Evolutionary conservation across 2,329 filamentous ascomycete genomes (phyloP).

Genomic region (Exophiala aquamarina): DNA sequence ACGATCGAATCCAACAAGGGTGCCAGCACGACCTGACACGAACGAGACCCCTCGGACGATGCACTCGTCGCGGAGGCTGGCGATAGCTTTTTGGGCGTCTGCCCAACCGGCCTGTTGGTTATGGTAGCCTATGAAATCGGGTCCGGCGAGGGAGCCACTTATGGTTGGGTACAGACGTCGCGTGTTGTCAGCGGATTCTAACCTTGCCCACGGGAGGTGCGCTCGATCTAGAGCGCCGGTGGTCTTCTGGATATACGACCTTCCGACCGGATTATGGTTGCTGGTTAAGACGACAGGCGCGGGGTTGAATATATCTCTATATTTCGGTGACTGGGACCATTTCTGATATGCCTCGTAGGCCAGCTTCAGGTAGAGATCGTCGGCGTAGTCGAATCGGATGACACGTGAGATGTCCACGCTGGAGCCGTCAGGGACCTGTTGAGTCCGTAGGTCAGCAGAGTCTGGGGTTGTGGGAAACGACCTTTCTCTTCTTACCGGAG

Average conservation of each 20-base stretch:
- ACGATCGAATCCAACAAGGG: slow-evolving; percentile 13
- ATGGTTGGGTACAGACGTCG: slow-evolving; percentile 32
- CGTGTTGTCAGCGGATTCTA: slow-evolving; percentile 21
- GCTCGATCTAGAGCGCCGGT: slow-evolving; percentile 12
- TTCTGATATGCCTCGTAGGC: slow-evolving; percentile 30
- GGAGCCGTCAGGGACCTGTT: slow-evolving; percentile 32
- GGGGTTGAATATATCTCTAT: slow-evolving; percentile 18
- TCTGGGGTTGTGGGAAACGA: neutral
- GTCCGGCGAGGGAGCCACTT: slow-evolving; percentile 20
- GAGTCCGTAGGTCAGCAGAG: neutral
- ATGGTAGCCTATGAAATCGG: slow-evolving; percentile 23
- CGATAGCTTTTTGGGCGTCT: slow-evolving; percentile 25
- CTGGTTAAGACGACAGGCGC: slow-evolving; percentile 1
- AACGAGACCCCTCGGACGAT: slow-evolving; percentile 18
- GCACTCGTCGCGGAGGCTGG: slow-evolving; percentile 17
- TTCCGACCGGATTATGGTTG: slow-evolving; percentile 3
- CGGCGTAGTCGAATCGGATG: slow-evolving; percentile 35
- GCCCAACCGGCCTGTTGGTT: slow-evolving; percentile 30
- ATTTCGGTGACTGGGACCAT: slow-evolving; percentile 20
- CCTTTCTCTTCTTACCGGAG: slow-evolving; percentile 13
- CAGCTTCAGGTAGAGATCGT: slow-evolving; percentile 30
- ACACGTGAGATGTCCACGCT: slow-evolving; percentile 36
- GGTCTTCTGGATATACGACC: slow-evolving; percentile 6
- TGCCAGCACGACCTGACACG: slow-evolving; percentile 22
- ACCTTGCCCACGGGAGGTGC: slow-evolving; percentile 22